Percentiles rank a stretch among this genome's conserved stretches.
Evolutionary conservation across 1,139 yeast species (phyloP).

Genomic region (Pichia sp.): DNA sequence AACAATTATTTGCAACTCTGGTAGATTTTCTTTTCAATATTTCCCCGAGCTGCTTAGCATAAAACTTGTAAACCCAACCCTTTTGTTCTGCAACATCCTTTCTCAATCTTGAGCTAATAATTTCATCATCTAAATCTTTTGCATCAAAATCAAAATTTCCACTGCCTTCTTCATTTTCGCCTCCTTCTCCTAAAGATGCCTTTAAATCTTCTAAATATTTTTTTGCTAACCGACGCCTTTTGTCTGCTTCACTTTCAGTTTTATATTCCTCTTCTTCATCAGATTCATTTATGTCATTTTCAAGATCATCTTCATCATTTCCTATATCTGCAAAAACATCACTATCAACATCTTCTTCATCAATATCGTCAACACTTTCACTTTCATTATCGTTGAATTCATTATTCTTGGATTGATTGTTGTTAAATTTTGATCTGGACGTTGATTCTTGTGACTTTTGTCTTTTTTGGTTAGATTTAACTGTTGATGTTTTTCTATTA

Average conservation of each 20-base stretch:
- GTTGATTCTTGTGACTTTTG: constrained; percentile 21
- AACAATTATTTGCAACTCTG: constrained; percentile 53
- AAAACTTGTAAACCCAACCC: constrained; percentile 71
- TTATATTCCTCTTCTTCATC: constrained; percentile 67
- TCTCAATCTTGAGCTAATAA: constrained; percentile 70
- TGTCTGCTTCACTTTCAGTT: constrained; percentile 83
- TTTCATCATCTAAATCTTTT: constrained; percentile 84
- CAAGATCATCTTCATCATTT: constrained; percentile 32
- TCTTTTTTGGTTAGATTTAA: constrained; percentile 18
- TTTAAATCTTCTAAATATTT: constrained; percentile 81
- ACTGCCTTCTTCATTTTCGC: constrained; percentile 36
- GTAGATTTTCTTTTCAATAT: constrained; percentile 33
- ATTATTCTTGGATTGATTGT: not conserved
- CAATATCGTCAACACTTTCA: constrained; percentile 21
- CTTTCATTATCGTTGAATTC: constrained; percentile 15
- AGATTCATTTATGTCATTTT: constrained; percentile 39
- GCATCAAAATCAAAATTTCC: constrained; percentile 74
- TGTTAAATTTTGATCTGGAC: not conserved
- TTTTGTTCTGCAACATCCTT: constrained; percentile 86
- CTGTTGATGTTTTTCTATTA: constrained; percentile 24
- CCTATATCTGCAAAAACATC: constrained; percentile 32
- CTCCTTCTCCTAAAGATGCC: constrained; percentile 13
- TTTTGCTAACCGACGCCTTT: constrained; percentile 88
- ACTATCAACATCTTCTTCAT: constrained; percentile 41
- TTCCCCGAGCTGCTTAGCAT: constrained; percentile 37